phyloP scores from a whole-genome alignment of 441 rosid genomes.

The Populus hybrid region DNA sequence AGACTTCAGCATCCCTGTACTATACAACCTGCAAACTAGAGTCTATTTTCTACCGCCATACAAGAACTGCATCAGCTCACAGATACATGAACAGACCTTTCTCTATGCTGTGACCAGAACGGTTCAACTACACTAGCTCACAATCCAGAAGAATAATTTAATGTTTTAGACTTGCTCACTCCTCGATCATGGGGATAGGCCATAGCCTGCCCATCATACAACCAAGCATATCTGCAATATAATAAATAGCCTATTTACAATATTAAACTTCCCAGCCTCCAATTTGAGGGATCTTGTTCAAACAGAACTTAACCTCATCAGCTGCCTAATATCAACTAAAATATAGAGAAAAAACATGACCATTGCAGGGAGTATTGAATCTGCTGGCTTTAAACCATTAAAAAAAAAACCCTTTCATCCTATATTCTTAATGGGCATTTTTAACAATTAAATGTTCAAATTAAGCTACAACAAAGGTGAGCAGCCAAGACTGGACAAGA shows the following conservation, averaged over 20 bases:
- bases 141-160: not conserved
- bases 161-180: not conserved
- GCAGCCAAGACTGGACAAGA: not conserved
- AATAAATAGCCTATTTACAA: not conserved
- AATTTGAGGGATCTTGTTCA: not conserved
- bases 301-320: not conserved
- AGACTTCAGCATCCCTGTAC: not conserved
- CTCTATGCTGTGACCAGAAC: not conserved
- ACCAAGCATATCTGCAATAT: not conserved
- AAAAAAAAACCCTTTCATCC: not conserved
- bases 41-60: not conserved
- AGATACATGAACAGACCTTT: not conserved
- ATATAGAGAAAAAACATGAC: not conserved
- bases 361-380: too few relatives aligned
- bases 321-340: not conserved
- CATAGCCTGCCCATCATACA: not conserved
- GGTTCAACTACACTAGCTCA: not conserved
- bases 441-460: not conserved
- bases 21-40: not conserved
- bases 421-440: not conserved
- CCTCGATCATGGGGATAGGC: not conserved
- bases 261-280: not conserved
- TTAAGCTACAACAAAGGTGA: not conserved
- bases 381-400: too few relatives aligned
- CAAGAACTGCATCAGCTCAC: not conserved